Percentiles rank a stretch among this genome's conserved stretches.
Evolutionary conservation across 352 stramenopile species (phyloP).

Genomic region (Sclerospora graminicola): DNA sequence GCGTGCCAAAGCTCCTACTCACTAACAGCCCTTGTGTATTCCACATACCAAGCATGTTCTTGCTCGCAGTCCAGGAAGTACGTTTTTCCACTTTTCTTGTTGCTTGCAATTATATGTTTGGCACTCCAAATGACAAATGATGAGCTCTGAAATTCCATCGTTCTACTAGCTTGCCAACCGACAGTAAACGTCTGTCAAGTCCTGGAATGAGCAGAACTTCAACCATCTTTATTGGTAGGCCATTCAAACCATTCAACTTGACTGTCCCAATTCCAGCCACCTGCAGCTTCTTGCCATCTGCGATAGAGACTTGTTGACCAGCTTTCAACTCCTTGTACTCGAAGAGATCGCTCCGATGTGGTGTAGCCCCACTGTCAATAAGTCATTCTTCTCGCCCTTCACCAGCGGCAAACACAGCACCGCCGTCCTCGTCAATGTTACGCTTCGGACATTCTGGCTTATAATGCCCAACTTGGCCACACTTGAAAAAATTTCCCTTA

Average conservation of each 20-base stretch:
- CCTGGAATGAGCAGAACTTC: background rate
- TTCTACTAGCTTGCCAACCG: background rate
- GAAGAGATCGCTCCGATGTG: background rate
- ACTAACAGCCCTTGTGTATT: background rate
- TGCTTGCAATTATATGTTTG: background rate
- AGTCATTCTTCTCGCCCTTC: no score
- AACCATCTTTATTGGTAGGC: background rate
- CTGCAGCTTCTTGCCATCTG: background rate
- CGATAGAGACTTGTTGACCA: no score
- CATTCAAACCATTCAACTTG: background rate
- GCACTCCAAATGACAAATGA: no score
- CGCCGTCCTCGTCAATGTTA: background rate
- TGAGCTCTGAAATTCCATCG: background rate
- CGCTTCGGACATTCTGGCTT: background rate
- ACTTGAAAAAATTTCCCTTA: conserved; percentile 10
- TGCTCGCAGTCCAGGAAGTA: no score
- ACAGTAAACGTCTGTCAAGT: background rate
- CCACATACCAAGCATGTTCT: background rate
- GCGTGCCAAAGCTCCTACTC: background rate
- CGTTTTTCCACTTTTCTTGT: background rate
- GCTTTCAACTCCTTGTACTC: background rate
- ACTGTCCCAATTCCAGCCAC: background rate
- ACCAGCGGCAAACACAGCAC: background rate
- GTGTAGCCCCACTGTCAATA: background rate
- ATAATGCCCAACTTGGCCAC: background rate